Conservation (phyloP, 345 rosid genomes). For the Hirschfeldia incana region DNA sequence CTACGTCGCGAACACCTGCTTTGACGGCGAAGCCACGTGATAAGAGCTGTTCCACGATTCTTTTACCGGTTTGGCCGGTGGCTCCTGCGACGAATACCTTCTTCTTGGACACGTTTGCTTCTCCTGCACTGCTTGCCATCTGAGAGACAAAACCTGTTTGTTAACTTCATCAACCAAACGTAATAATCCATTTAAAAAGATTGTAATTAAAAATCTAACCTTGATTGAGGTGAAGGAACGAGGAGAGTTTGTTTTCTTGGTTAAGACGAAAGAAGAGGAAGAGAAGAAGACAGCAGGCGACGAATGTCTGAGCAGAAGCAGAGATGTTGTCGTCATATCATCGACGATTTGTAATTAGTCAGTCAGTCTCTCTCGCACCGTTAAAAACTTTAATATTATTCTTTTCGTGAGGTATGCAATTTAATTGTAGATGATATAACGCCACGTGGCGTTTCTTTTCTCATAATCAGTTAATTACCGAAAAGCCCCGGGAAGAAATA, state of each 20-base stretch:
- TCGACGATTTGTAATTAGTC: constrained; percentile 13
- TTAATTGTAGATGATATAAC: neutral
- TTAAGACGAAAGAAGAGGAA: constrained; percentile 20
- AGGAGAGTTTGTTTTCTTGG: constrained; percentile 32
- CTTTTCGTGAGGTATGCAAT: neutral
- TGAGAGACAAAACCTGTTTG: constrained; percentile 3
- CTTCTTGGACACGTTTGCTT: constrained; percentile 32
- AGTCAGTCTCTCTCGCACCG: too few relatives aligned
- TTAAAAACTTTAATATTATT: neutral
- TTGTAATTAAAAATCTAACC: constrained; percentile 24
- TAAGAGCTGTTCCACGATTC: constrained; percentile 78
- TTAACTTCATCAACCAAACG: neutral
- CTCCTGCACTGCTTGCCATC: constrained; percentile 61
- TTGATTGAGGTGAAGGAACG: constrained; percentile 34
- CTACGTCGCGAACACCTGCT: constrained; percentile 84
- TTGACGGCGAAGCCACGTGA: constrained; percentile 80
- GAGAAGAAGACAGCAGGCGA: constrained; percentile 23
- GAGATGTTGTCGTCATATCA: constrained; percentile 48
- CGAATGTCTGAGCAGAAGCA: constrained; percentile 40
- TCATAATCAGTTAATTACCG: constrained; percentile 6
- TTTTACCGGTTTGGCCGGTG: constrained; percentile 77
- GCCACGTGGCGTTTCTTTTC: constrained; percentile 22
- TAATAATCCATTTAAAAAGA: neutral
- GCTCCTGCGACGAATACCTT: constrained; percentile 93
- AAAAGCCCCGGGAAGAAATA: neutral